Evolutionary conservation across 306 rosid genomes (phyloP), one percentile per base, ranked within the genome.

Genomic region (Medicago lupulina): DNA sequence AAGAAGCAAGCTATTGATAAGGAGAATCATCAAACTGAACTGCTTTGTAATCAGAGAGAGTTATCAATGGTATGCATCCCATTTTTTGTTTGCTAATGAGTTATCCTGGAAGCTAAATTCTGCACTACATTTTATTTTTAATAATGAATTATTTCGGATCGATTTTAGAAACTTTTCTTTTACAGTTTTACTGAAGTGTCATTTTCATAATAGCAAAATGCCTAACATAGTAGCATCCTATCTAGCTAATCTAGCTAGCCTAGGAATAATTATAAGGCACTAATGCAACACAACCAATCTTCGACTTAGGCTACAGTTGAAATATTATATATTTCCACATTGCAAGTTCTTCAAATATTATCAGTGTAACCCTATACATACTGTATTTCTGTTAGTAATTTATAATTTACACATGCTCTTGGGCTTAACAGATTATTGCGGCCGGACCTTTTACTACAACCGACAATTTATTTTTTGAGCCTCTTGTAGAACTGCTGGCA

Each of bases 391-490:
- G 63, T 65, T 66, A 7, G 68, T 73, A 18, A 46, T 66, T 70
- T 31, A 12, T 44, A 66, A 54, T 77, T 67, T 71, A 47, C 43
- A 8, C 38, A 28, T 50, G 41, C 31, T 60, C 77, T 77, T 67
- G 49, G 75, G 69, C 76, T 62, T 78, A n/a, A 84, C 89, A 95
- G 99, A 85, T 95, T 67, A 85, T 95, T 66, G 97, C 97, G 21
- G 91, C 97, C 2, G 99, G 97, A 74, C 99, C 97, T 60, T 92
- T 90, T 83, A 89, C 97, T 40, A 92, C 99, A 21, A 80, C 86
- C 57, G 99, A 90, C 88, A 95, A 95, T 84, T 83, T 95, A 75
- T 84, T 83, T 51, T 95, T 90, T 88, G 99, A 92, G 80, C 97
- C 97, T 77, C 85, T 95, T 71, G 82, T 71, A 50, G 99, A 92